A percentile compares a stretch with the other conserved stretches of the same genome.
phyloP scores from a whole-genome alignment of 2,329 filamentous ascomycete species.

The Hymenotorrendiella dingleyae region DNA sequence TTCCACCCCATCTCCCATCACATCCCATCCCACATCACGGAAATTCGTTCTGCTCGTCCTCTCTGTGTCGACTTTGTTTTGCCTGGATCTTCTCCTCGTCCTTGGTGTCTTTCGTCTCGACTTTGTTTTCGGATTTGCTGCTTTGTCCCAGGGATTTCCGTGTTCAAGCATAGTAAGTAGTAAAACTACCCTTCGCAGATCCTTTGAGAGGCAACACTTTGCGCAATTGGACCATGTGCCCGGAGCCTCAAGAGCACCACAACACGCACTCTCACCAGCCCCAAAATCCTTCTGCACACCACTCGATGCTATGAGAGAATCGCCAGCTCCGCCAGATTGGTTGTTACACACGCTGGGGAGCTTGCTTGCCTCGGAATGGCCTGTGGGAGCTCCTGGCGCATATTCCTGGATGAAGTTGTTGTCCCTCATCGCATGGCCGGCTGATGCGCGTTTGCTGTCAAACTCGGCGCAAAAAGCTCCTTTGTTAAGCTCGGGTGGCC shows the following conservation, averaged over 20 bases:
- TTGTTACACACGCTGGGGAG: slow-evolving; percentile 18
- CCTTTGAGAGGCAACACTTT: slow-evolving; percentile 12
- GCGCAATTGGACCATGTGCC: slow-evolving; percentile 26
- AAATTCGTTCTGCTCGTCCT: slow-evolving; percentile 21
- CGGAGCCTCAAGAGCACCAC: slow-evolving; percentile 21
- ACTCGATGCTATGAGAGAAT: slow-evolving; percentile 6
- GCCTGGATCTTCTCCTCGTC: slow-evolving; percentile 30
- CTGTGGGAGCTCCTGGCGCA: slow-evolving; percentile 26
- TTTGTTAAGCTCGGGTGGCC: slow-evolving; percentile 8
- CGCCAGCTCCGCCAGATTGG: slow-evolving; percentile 6
- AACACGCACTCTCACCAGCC: slow-evolving; percentile 19
- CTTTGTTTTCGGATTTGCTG: slow-evolving; percentile 32
- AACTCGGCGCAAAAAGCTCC: slow-evolving; percentile 22
- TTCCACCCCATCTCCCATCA: slow-evolving; percentile 10
- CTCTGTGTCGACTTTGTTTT: slow-evolving; percentile 32
- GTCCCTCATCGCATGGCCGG: slow-evolving; percentile 13
- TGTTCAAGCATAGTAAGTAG: slow-evolving; percentile 22
- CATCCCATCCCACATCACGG: slow-evolving; percentile 20
- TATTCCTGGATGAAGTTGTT: slow-evolving; percentile 15
- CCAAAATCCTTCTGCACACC: slow-evolving; percentile 7
- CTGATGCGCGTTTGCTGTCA: slow-evolving; percentile 24
- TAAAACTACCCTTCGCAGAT: background rate
- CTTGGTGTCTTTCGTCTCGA: slow-evolving; percentile 31
- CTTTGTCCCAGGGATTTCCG: slow-evolving; percentile 24
- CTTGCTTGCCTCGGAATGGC: slow-evolving; percentile 13